Base-by-base conservation (phyloP, 208 protist genomes). In the Leishmania aethiopica region DNA sequence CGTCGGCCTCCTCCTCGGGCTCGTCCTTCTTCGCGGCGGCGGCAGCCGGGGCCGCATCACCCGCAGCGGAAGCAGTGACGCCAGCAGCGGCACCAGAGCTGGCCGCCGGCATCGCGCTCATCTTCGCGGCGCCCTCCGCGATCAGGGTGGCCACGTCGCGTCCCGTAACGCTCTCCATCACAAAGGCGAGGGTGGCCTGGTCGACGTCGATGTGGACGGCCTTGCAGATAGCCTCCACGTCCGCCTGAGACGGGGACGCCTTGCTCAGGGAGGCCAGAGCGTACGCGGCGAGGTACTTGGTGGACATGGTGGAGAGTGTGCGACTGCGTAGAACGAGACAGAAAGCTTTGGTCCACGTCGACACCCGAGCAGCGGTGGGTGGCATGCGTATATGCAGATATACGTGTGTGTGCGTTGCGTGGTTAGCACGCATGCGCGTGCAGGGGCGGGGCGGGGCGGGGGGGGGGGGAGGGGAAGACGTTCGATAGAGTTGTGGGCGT, bases 281-380 rank as follows among this genome's bases (percentile, higher is more conserved):
- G 91, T 97, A 98, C 70, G 96, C 96, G 82, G 96, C 95, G 86
- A 98, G 90, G 93, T 97, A 96, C 84, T 96, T 98, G 85, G 95
- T 90, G 75, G 94, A 95, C 94, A 97, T 97, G 69, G 11, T 19
- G 69, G 28, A 53, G 69, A 49, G 42, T 53, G 19, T 25, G 40
- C 37, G 37, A 47, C 17, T 49, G 69, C 8, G 42, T n/a, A 49
- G 19, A 73, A 47, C 2, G 13, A 32, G 49, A 40, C 71, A n/a
- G 32, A 77, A 60, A 40, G 45, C 60, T 67, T 22, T n/a, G 0
- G 57, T 4, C 57, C 4, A 62, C 57, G 57, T 62, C 6, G 25
- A 62, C 51, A 55, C 15, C 11, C 51, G 51, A 55, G 11, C 15
- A 11, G n/a, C 25, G 60, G 4, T 67, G 60, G 3, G 60, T 37